phyloP scores from a whole-genome alignment of 495 filamentous ascomycete species.

The Bathelium albidoporum region DNA sequence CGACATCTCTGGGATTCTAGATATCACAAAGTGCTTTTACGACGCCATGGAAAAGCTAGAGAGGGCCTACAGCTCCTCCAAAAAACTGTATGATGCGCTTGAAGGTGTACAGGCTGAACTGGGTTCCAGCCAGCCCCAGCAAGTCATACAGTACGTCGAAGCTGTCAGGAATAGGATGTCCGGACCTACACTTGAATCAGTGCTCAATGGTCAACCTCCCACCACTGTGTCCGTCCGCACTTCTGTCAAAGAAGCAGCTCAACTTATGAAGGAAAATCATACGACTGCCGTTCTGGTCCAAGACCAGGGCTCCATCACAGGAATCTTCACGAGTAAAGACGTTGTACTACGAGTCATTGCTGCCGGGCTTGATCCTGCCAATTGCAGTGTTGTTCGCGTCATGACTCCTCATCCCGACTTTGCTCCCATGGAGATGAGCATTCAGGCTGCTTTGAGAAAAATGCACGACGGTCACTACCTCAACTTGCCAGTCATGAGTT shows the following conservation, averaged over 20 bases:
- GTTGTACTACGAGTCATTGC: constrained; percentile 97
- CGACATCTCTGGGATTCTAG: constrained; percentile 93
- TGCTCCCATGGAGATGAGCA: constrained; percentile 97
- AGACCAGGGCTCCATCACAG: constrained; percentile 92
- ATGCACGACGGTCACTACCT: constrained; percentile 99
- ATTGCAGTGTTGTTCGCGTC: constrained; percentile 92
- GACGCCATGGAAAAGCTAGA: constrained; percentile 99
- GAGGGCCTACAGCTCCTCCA: constrained; percentile 88
- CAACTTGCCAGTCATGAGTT: constrained; percentile 95
- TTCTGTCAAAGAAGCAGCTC: constrained; percentile 87
- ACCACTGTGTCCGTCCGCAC: constrained; percentile 92
- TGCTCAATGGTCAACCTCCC: constrained; percentile 82
- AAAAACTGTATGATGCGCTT: constrained; percentile 91
- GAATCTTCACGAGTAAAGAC: constrained; percentile 99
- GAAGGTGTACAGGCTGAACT: constrained; percentile 98
- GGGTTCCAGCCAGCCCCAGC: constrained; percentile 90
- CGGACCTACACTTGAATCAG: constrained; percentile 88
- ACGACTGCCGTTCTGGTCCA: constrained; percentile 94
- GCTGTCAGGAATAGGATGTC: constrained; percentile 94
- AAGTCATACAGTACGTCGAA: constrained; percentile 98
- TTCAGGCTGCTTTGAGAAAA: constrained; percentile 92
- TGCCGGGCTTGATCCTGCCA: constrained; percentile 85
- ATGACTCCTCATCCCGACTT: constrained; percentile 99
- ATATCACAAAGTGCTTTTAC: constrained; percentile 99
- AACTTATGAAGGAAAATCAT: constrained; percentile 95